Conservation (phyloP, 768 basidiomycete species). For the Leccinum imitatum region DNA sequence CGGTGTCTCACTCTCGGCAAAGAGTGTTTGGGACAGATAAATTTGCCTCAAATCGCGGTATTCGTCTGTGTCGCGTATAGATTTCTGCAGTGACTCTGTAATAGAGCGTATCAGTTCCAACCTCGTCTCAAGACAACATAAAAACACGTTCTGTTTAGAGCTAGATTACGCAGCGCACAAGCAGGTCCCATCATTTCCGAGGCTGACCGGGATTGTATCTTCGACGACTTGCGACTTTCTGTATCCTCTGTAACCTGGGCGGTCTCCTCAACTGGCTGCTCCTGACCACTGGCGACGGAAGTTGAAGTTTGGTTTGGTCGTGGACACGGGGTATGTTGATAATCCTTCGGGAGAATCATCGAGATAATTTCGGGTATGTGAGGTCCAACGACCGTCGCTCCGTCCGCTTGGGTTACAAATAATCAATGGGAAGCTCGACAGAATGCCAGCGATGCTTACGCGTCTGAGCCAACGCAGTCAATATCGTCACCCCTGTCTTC, state of each 20-base stretch:
- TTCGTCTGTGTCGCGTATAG: neutral
- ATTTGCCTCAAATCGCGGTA: neutral
- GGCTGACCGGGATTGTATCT: slow-evolving; percentile 6
- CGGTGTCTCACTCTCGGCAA: neutral
- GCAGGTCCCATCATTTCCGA: slow-evolving; percentile 27
- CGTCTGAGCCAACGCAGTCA: slow-evolving; percentile 22
- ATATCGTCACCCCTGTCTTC: slow-evolving; percentile 24
- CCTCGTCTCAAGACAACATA: neutral
- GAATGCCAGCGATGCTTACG: slow-evolving; percentile 3
- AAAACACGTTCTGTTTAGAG: slow-evolving; percentile 14
- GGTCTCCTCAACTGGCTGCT: too few relatives aligned
- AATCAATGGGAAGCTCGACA: neutral
- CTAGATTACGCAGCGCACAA: slow-evolving; percentile 23
- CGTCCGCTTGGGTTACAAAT: neutral
- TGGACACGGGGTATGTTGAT: neutral
- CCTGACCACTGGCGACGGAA: neutral
- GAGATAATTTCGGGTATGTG: neutral
- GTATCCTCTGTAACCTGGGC: too few relatives aligned
- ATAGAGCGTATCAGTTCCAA: neutral
- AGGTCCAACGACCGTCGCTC: neutral
- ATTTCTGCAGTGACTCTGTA: neutral
- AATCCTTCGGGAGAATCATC: neutral
- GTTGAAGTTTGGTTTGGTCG: neutral
- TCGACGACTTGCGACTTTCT: neutral
- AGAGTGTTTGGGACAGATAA: neutral